These are phyloP conservation scores for Fusarium algeriense DNA, from an alignment of 2,329 filamentous ascomycete genomes.

Conservation along the genomic window DNA sequence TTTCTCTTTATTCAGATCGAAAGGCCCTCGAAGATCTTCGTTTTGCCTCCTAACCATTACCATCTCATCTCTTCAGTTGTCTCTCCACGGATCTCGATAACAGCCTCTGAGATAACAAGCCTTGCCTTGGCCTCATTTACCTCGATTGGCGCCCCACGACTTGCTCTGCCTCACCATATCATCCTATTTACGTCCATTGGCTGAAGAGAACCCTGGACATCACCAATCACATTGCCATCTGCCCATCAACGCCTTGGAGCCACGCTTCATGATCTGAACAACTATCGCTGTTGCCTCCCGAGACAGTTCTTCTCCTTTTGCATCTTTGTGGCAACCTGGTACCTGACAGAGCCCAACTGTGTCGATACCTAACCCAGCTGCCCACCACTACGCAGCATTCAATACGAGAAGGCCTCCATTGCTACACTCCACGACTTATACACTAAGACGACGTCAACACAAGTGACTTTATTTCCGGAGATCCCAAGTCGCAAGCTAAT, in stretches of 20 bases:
- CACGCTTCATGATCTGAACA: slow-evolving; percentile 46
- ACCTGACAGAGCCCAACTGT: slow-evolving; percentile 39
- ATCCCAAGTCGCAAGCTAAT: slow-evolving; percentile 5
- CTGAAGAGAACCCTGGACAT: slow-evolving; percentile 46
- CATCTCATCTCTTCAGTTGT: slow-evolving; percentile 25
- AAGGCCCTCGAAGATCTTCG: slow-evolving; percentile 37
- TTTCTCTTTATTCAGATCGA: slow-evolving; percentile 43
- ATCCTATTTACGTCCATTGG: slow-evolving; percentile 52
- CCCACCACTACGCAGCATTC: slow-evolving; percentile 40
- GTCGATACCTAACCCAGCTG: slow-evolving; percentile 47
- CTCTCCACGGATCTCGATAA: slow-evolving; percentile 28
- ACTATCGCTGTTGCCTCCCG: slow-evolving; percentile 43
- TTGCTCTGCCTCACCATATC: slow-evolving; percentile 52
- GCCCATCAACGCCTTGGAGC: slow-evolving; percentile 48
- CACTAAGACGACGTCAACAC: slow-evolving; percentile 16
- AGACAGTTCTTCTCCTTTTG: slow-evolving; percentile 48
- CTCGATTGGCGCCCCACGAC: slow-evolving; percentile 49
- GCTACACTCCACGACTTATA: slow-evolving; percentile 24
- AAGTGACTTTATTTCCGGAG: slow-evolving; percentile 6
- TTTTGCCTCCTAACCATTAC: slow-evolving; percentile 36
- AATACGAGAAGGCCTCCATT: slow-evolving; percentile 34
- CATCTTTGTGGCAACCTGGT: slow-evolving; percentile 37
- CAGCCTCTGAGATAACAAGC: slow-evolving; percentile 37
- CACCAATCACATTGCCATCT: slow-evolving; percentile 52
- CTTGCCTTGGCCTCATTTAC: slow-evolving; percentile 46